Evolutionary conservation across 257 asterid species (phyloP).

Genomic region (Solanum arcanum): DNA sequence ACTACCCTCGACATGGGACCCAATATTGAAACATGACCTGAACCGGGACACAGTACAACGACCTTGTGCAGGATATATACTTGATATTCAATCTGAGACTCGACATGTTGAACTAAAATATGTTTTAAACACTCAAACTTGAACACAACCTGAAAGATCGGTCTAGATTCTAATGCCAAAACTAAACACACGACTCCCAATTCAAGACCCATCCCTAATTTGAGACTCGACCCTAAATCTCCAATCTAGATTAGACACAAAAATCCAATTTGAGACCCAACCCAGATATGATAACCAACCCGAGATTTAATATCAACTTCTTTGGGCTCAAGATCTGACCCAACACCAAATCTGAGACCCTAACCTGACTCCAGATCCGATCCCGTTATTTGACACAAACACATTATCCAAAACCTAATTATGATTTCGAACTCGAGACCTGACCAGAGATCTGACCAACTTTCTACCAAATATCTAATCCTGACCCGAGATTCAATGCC

Average conservation of each 20-base stretch:
- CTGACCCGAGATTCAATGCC: neutral
- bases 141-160: neutral
- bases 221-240: too few species aligned
- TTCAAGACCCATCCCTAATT: neutral
- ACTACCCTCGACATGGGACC: neutral
- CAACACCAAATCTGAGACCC: too few species aligned
- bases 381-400: neutral
- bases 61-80: neutral
- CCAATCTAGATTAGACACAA: neutral
- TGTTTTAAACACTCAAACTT: neutral
- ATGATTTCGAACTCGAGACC: too few species aligned
- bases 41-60: neutral
- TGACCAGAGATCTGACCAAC: accelerated
- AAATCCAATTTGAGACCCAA: too few species aligned
- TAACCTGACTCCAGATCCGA: too few species aligned
- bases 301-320: neutral
- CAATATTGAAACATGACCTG: neutral
- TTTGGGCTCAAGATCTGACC: neutral
- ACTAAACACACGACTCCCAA: neutral
- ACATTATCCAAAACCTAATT: too few species aligned
- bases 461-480: neutral
- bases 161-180: too few species aligned
- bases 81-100: neutral
- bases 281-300: neutral
- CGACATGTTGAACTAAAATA: neutral